phyloP scores from a whole-genome alignment of 2,329 filamentous ascomycete species.

The Diaporthe humulicola region DNA sequence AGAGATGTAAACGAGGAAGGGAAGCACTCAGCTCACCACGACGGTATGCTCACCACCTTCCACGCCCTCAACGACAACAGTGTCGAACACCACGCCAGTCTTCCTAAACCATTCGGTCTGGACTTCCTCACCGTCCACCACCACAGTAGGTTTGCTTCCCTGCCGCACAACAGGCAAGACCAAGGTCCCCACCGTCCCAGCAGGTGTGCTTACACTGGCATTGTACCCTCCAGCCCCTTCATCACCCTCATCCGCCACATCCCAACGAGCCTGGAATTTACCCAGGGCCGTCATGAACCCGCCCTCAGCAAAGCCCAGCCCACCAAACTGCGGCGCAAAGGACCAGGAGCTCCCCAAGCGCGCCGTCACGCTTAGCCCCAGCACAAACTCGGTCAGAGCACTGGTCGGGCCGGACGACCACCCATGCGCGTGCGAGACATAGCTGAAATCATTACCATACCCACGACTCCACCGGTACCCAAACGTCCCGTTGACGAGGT shows the following conservation, averaged over 20 bases:
- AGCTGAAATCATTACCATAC: constrained; percentile 62
- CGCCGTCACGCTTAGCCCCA: constrained; percentile 56
- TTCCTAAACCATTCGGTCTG: constrained; percentile 35
- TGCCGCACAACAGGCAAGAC: constrained; percentile 43
- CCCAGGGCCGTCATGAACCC: constrained; percentile 56
- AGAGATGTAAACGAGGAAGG: background rate
- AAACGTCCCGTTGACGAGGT: constrained; percentile 67
- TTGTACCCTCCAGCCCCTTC: constrained; percentile 41
- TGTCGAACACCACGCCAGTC: constrained; percentile 37
- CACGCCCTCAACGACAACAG: constrained; percentile 35
- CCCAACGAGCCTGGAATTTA: constrained; percentile 52
- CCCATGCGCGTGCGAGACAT: constrained; percentile 64
- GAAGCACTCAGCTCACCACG: constrained; percentile 32
- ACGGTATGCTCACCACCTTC: constrained; percentile 36
- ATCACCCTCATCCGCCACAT: constrained; percentile 18
- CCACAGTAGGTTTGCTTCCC: constrained; percentile 37
- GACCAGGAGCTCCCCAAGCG: constrained; percentile 53
- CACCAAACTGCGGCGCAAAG: constrained; percentile 55
- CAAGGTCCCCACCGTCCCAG: constrained; percentile 44
- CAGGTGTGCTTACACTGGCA: constrained; percentile 45
- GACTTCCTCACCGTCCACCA: constrained; percentile 42
- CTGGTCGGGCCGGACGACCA: constrained; percentile 63
- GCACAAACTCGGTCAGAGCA: constrained; percentile 57
- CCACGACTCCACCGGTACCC: constrained; percentile 67
- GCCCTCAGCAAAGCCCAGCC: constrained; percentile 53